Conservation (phyloP, 176 grass and related monocot species). For the Zoysia pacifica region DNA sequence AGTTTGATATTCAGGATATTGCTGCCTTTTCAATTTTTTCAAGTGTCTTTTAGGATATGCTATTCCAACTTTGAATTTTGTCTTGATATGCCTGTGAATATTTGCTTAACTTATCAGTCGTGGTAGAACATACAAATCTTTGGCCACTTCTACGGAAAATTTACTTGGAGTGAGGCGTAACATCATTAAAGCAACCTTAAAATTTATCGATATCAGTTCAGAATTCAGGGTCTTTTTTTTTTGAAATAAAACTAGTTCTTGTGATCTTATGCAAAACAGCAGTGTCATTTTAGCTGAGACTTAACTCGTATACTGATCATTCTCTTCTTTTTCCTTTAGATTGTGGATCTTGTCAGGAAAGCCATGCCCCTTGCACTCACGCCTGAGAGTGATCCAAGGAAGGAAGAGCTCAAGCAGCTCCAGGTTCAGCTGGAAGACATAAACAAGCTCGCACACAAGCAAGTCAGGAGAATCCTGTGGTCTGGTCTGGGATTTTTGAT, state of each 20-base stretch:
- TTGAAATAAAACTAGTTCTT: not conserved
- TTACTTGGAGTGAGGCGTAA: slow-evolving; percentile 37
- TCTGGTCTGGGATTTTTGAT: slow-evolving; percentile 77
- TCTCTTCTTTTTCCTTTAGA: slow-evolving; percentile 44
- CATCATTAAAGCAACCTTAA: not conserved
- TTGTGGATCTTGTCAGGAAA: slow-evolving; percentile 84
- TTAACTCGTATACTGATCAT: slow-evolving; percentile 7
- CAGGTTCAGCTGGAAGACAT: slow-evolving; percentile 74
- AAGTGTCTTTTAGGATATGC: no score
- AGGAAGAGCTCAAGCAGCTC: slow-evolving; percentile 81
- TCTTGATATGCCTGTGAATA: no score
- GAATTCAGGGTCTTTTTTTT: slow-evolving; percentile 41
- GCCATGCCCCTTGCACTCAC: slow-evolving; percentile 74
- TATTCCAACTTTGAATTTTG: no score
- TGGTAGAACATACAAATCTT: slow-evolving; percentile 51
- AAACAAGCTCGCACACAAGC: slow-evolving; percentile 82
- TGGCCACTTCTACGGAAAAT: slow-evolving; percentile 23
- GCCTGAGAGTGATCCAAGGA: slow-evolving; percentile 71
- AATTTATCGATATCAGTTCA: not conserved
- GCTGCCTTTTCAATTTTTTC: not conserved
- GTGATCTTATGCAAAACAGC: not conserved
- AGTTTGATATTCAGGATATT: not conserved
- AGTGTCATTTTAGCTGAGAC: not conserved
- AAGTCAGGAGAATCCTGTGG: slow-evolving; percentile 87
- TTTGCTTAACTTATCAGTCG: no score